phyloP scores from a whole-genome alignment of 1,284 basidiomycete species.

The Cryptococcus sp. region DNA sequence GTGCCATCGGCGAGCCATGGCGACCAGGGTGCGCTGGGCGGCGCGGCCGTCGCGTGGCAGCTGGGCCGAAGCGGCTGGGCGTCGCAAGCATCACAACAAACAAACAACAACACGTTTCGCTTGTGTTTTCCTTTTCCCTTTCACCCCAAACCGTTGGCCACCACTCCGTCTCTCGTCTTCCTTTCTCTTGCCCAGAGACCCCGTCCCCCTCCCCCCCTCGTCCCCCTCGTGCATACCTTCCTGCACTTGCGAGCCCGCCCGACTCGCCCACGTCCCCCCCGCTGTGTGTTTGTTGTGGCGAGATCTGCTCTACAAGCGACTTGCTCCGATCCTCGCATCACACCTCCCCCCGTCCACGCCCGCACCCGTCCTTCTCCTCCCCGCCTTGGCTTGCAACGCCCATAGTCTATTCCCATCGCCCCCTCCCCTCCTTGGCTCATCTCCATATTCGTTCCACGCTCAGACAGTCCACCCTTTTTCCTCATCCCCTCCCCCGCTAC shows the following conservation, averaged over 20 bases:
- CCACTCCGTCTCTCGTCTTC: neutral
- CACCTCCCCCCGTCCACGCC: neutral
- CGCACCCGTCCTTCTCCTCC: neutral
- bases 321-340: slow-evolving; percentile 8
- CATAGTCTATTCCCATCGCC: neutral
- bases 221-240: neutral
- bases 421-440: neutral
- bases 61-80: neutral
- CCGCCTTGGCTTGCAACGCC: neutral
- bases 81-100: neutral
- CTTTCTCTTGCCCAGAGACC: too few species aligned
- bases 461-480: neutral
- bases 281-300: neutral
- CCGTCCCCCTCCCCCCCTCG: too few species aligned
- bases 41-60: too few species aligned
- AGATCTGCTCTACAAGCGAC: slow-evolving; percentile 7
- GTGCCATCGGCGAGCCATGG: neutral
- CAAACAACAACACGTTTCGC: neutral
- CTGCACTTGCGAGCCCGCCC: neutral
- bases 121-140: neutral
- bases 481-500: neutral
- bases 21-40: neutral
- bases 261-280: neutral
- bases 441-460: neutral
- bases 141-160: neutral